Percentiles rank a stretch among this genome's conserved stretches.
Evolutionary conservation across 495 filamentous ascomycete species (phyloP).

Genomic region (Tirmania nivea): DNA sequence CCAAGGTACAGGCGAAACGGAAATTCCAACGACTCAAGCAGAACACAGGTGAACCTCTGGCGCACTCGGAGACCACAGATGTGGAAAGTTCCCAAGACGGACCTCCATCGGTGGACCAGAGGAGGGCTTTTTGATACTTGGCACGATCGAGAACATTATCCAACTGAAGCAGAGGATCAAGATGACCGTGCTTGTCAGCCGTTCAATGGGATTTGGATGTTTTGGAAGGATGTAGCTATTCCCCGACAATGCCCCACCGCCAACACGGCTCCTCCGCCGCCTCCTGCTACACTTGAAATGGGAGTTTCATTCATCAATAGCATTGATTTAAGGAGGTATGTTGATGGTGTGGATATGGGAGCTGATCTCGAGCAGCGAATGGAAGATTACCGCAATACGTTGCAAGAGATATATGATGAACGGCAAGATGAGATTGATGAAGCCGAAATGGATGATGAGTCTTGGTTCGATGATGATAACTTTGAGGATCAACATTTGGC

Average conservation of each 20-base stretch:
- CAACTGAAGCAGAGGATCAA: not conserved
- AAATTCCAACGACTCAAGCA: no score
- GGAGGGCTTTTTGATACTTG: not conserved
- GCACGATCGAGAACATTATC: not conserved
- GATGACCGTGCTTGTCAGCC: not conserved
- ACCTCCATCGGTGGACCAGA: no score
- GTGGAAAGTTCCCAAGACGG: no score
- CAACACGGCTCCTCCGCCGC: not conserved
- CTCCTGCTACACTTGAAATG: not conserved
- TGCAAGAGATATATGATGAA: no score
- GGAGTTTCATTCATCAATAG: not conserved
- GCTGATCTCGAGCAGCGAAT: not conserved
- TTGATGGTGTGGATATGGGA: not conserved
- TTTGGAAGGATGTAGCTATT: not conserved
- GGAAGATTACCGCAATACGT: not conserved
- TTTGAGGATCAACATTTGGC: no score
- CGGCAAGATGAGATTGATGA: no score
- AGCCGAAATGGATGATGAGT: no score
- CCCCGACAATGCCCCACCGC: not conserved
- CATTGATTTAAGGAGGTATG: not conserved
- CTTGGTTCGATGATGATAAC: no score
- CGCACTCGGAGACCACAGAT: no score
- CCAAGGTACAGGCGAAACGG: no score
- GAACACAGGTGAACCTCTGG: no score
- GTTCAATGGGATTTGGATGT: not conserved